Base-by-base conservation (phyloP, 2,329 filamentous ascomycete genomes). In the Podosphaera xanthii region DNA sequence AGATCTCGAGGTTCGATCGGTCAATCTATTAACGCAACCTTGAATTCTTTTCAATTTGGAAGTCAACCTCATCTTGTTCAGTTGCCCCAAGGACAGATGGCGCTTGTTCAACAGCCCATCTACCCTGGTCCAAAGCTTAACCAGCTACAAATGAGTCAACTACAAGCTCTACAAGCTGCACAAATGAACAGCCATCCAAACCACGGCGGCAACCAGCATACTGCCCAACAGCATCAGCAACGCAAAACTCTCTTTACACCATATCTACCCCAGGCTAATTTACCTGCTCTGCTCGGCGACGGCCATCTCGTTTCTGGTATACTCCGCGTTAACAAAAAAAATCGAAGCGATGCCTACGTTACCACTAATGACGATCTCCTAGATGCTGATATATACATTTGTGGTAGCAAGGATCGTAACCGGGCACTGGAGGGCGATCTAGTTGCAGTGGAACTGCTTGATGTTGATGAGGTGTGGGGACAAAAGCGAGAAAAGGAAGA, bases 401-500 rank as follows among this genome's bases (percentile, higher is more conserved):
- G 92, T 70, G 92, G 92, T 70, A 97, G 91, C 77, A 98, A 98
- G 72, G 92, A 98, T 71, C 86, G 92, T 65, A 98, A 98, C 71
- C 86, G 92, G 72, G 92, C 92, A 59, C 79, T 98, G 42, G 92
- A 98, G 71, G 92, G 92, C 61, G 92, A 98, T 70, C 79, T 95
- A 59, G 92, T 98, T 60, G 92, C 92, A 38, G 82, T 98, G 59
- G 92, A 98, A 73, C 82, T 98, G 54, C 82, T 98, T 58, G 91
- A 98, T 68, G 92, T 98, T 6, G 92, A 97, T 70, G 92, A 98
- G 69, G 92, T 98, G 2, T 98, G 92, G 92, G 82, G 85, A 33
- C 92, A 98, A 76, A 98, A 98, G 78, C 87, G 89, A 60, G 92
- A 98, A 72, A 98, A 98, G 72, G 92, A 98, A 73, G 92, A 98